Evolutionary conservation across 768 basidiomycete genomes (phyloP).

Genomic region (Xerocomellus chrysenteron): DNA sequence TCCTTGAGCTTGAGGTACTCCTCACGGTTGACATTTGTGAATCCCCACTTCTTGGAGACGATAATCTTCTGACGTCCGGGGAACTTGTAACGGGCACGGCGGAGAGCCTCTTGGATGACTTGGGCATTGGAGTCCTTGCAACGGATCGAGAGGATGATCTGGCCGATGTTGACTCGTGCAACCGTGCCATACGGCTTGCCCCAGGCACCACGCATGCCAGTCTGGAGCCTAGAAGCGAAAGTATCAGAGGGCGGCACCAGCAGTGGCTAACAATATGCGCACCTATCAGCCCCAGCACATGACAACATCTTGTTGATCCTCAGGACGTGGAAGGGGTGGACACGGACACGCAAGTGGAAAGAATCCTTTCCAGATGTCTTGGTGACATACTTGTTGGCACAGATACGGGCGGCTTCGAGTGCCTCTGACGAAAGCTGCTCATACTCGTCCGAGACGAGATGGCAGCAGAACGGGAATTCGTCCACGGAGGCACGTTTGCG

Average conservation of each 20-base stretch:
- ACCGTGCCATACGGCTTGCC: constrained; percentile 97
- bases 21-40: constrained; percentile 89
- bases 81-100: constrained; percentile 99
- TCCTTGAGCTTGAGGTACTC: constrained; percentile 88
- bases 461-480: constrained; percentile 97
- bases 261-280: neutral
- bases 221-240: constrained; percentile 62
- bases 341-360: constrained; percentile 96
- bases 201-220: constrained; percentile 99
- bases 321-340: constrained; percentile 98
- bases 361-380: constrained; percentile 98
- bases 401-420: constrained; percentile 97
- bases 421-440: constrained; percentile 96
- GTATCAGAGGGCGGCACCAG: neutral
- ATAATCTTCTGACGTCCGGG: constrained; percentile 98
- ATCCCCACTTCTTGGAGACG: constrained; percentile 97
- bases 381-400: constrained; percentile 99
- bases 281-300: constrained; percentile 98
- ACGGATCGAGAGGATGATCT: constrained; percentile 89
- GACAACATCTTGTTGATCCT: constrained; percentile 99
- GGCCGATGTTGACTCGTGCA: constrained; percentile 95
- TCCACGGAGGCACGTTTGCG: constrained; percentile 96
- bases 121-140: constrained; percentile 85
- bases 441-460: constrained; percentile 97
- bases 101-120: constrained; percentile 94